phyloP scores from a whole-genome alignment of 495 filamentous ascomycete genomes.

The Aspergillus ostianus region DNA sequence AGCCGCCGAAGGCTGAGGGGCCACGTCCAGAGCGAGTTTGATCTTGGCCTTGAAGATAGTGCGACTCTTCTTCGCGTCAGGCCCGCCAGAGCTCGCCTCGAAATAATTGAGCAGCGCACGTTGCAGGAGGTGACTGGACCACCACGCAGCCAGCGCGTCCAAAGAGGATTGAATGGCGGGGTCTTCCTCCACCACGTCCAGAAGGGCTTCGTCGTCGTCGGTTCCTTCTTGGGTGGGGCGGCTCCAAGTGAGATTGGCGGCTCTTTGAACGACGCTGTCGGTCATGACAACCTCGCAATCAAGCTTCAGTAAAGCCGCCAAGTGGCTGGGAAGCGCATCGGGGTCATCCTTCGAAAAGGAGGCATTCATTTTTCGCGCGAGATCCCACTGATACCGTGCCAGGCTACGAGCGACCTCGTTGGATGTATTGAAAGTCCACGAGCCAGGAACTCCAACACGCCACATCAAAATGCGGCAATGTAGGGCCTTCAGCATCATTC shows the following conservation, averaged over 20 bases:
- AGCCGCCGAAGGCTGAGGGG: conserved; percentile 74
- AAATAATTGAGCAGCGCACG: conserved; percentile 63
- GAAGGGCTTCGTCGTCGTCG: conserved; percentile 60
- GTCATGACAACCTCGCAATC: conserved; percentile 80
- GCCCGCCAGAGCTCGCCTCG: conserved; percentile 45
- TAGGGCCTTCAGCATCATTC: conserved; percentile 88
- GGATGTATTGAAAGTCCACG: conserved; percentile 58
- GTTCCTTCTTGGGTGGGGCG: conserved; percentile 65
- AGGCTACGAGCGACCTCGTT: conserved; percentile 65
- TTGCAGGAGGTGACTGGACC: conserved; percentile 74
- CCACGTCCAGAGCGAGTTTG: conserved; percentile 66
- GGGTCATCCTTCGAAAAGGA: conserved; percentile 54
- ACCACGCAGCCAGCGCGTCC: conserved; percentile 90
- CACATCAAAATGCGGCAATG: conserved; percentile 87
- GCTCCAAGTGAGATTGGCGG: conserved; percentile 91
- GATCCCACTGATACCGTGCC: conserved; percentile 75
- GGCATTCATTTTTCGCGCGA: conserved; percentile 65
- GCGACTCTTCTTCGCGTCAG: conserved; percentile 38
- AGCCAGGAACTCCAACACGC: conserved; percentile 65
- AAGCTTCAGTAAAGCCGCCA: conserved; percentile 68
- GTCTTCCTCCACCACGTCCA: conserved; percentile 85
- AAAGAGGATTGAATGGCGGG: conserved; percentile 81
- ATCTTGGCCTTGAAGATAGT: conserved; percentile 56
- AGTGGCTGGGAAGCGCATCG: conserved; percentile 72
- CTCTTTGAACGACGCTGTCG: conserved; percentile 74